Evolutionary conservation across 73 alveolate genomes (phyloP), one percentile per base, ranked within the genome.

Genomic region (Paramecium sonneborni): DNA sequence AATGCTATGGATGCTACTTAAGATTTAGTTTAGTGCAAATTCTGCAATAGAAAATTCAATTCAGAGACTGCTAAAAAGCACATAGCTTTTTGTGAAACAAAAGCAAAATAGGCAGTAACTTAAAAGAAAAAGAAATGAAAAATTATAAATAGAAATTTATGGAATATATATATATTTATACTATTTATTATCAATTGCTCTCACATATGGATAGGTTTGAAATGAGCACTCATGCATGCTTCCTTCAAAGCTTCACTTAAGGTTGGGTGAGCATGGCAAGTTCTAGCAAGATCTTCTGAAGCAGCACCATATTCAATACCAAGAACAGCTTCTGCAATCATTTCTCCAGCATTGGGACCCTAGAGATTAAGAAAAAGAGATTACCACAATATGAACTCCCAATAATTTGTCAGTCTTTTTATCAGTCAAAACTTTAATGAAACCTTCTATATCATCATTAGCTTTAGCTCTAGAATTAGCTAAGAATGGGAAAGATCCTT

Each of bases 251-350:
- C 99, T 93, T 97, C 99, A 21, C 97, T 72, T 55, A 97, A 93
- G 41, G 99, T 97, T n/a, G 99, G 99, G 76, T 97, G 99, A 43
- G 99, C 99, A 92, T 96, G 98, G 96, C 99, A 97, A 41, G 99
- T 97, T 76, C 99, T 88, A 6, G 99, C 99, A 57, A 97, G 72
- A 86, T 97, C 99, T 68, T 97, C 99, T 7, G 98, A 93, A 23
- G 99, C 98, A 38, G 99, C 99, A 28, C 99, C 99, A 90, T 97
- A 97, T 93, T 97, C 99, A 93, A 97, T 94, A 37, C 98, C 99
- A 5, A 96, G 48, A 20, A 93, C 97, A 24, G 97, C 98, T 84
- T 97, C 99, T 43, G 96, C 97, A 79, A 97, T 97, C 97, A 97
- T 93, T 93, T 97, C 99, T 41, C 99, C 99, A 5, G 99, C 99